Percentiles rank a stretch among this genome's conserved stretches.
These are phyloP conservation scores for Canavalia gladiata DNA, from an alignment of 306 rosid species.

Conservation along the genomic window DNA sequence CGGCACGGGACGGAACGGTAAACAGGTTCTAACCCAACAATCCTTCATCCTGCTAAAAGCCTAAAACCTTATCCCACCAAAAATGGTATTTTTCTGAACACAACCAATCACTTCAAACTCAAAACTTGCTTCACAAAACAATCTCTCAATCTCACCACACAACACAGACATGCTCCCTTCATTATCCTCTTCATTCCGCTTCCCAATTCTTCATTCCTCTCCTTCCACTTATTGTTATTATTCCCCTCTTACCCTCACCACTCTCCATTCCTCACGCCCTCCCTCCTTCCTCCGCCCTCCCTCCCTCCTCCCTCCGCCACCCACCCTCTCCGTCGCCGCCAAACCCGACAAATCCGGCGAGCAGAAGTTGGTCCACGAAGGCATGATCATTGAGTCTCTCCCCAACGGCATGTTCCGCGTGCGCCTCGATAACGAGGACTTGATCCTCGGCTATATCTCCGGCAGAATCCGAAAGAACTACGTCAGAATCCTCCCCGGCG, in stretches of 20 bases:
- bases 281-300: constrained; percentile 49
- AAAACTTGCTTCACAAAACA: background rate
- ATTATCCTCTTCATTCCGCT: constrained; percentile 27
- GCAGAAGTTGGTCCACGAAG: constrained; percentile 63
- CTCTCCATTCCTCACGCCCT: background rate
- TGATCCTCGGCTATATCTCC: constrained; percentile 63
- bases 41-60: too few species aligned
- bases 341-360: constrained; percentile 58
- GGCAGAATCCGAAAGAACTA: constrained; percentile 61
- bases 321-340: constrained; percentile 22
- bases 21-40: too few species aligned
- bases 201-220: constrained; percentile 35
- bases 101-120: background rate
- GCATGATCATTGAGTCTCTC: constrained; percentile 62
- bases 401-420: constrained; percentile 68
- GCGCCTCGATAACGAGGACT: constrained; percentile 61
- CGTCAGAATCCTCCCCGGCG: constrained; percentile 62
- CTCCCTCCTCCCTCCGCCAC: background rate
- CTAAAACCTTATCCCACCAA: constrained; percentile 10
- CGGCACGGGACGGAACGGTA: too few species aligned
- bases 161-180: constrained; percentile 42
- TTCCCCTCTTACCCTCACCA: background rate
- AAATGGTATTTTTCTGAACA: background rate
- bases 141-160: background rate
- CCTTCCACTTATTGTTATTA: background rate